A percentile compares a stretch with the other conserved stretches of the same genome.
phyloP scores from a whole-genome alignment of 108 stramenopile species.

The Nitzschia palea region DNA sequence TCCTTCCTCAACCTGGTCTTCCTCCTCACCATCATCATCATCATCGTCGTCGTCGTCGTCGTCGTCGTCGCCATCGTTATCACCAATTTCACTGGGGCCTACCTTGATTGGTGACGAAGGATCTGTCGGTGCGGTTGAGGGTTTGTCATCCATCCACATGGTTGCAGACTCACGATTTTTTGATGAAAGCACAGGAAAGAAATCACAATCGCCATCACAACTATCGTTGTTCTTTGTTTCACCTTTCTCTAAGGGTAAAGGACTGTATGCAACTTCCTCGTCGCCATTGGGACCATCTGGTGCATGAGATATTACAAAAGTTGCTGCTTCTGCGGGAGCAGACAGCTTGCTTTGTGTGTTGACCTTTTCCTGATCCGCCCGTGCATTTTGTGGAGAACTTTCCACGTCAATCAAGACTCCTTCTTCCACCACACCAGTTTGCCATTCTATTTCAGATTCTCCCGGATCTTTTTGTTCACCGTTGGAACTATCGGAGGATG shows the following conservation, averaged over 20 bases:
- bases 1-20: background rate
- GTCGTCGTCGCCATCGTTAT: background rate
- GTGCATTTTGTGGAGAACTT: background rate
- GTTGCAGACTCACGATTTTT: background rate
- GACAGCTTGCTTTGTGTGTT: no score
- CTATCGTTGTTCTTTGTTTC: background rate
- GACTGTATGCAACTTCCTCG: background rate
- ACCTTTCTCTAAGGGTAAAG: background rate
- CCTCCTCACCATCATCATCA: background rate
- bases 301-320: slow-evolving; percentile 2
- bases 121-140: background rate
- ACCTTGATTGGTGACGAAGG: background rate
- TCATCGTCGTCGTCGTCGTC: slow-evolving; percentile 7
- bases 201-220: background rate
- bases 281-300: slow-evolving; percentile 11
- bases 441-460: slow-evolving; percentile 24
- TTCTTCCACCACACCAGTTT: slow-evolving; percentile 13
- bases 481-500: background rate
- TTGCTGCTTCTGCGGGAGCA: background rate
- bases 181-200: slow-evolving; percentile 6
- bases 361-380: background rate
- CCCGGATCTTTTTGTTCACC: background rate
- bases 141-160: background rate
- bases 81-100: background rate
- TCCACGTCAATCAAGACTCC: slow-evolving; percentile 16